Conservation (phyloP, 2,329 filamentous ascomycete species). For the Ceratocystis huliohia region DNA sequence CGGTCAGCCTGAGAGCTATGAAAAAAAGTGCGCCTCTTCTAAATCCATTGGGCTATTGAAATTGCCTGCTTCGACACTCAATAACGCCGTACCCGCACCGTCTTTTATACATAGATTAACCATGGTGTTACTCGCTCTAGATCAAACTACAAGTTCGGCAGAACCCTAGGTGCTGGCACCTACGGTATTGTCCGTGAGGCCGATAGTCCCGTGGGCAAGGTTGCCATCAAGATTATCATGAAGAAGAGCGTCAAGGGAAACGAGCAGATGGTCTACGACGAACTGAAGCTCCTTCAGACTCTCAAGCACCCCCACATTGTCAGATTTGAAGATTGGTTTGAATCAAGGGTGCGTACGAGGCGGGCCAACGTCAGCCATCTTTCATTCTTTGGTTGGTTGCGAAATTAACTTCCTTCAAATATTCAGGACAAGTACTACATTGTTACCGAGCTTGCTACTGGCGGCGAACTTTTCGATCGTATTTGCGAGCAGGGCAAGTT, state of each 20-base stretch:
- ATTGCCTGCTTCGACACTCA: neutral
- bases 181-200: constrained; percentile 98
- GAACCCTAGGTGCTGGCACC: constrained; percentile 87
- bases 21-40: constrained; percentile 64
- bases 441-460: constrained; percentile 88
- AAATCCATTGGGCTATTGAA: neutral
- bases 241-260: constrained; percentile 99
- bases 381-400: neutral
- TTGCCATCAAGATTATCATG: constrained; percentile 95
- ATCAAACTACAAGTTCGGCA: constrained; percentile 79
- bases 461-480: constrained; percentile 91
- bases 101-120: constrained; percentile 19
- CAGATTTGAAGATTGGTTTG: constrained; percentile 96
- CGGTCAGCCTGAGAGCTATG: constrained; percentile 94
- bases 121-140: constrained; percentile 34
- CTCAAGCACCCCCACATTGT: constrained; percentile 93
- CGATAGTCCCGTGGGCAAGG: constrained; percentile 64
- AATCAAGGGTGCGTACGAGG: constrained; percentile 74
- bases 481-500: constrained; percentile 98
- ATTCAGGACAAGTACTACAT: constrained; percentile 97
- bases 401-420: neutral
- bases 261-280: constrained; percentile 97
- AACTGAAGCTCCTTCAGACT: constrained; percentile 82
- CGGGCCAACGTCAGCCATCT: neutral
- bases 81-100: neutral